Evolutionary conservation across 129 eudicot genomes (phyloP).

Genomic region (Centella asiatica): DNA sequence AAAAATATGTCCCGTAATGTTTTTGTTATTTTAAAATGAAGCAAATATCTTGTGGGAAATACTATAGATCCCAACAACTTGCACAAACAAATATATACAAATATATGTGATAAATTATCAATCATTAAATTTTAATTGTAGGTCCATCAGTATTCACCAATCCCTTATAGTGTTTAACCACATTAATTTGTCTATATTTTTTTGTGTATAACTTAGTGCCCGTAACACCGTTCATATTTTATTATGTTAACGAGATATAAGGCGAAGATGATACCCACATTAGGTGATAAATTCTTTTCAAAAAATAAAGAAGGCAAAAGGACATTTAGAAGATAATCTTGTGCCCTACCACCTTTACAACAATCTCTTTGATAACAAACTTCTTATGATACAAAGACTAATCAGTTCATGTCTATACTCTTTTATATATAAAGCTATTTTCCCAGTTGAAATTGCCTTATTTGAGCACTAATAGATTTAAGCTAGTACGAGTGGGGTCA

Average conservation of each 20-base stretch:
- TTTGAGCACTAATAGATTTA: background rate
- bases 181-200: background rate
- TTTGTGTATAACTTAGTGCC: background rate
- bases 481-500: too few relatives aligned
- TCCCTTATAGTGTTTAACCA: too few relatives aligned
- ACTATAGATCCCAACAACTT: too few relatives aligned
- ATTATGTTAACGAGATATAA: background rate
- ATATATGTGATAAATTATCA: too few relatives aligned
- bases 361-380: conserved; percentile 24
- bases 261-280: conserved; percentile 22
- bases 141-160: too few relatives aligned
- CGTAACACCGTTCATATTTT: background rate
- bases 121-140: too few relatives aligned
- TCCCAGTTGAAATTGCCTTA: background rate
- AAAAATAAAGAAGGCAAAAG: conserved; percentile 26
- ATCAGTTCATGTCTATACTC: conserved; percentile 14
- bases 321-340: conserved; percentile 33
- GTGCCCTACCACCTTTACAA: conserved; percentile 45
- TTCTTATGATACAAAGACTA: conserved; percentile 21
- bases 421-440: conserved; percentile 18
- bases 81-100: too few relatives aligned
- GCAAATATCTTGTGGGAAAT: too few relatives aligned
- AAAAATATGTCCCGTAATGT: too few relatives aligned
- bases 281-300: conserved; percentile 17
- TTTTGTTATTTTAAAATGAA: too few relatives aligned